Evolutionary conservation across 108 stramenopile genomes (phyloP).

Genomic region (Nitzschia sp.): DNA sequence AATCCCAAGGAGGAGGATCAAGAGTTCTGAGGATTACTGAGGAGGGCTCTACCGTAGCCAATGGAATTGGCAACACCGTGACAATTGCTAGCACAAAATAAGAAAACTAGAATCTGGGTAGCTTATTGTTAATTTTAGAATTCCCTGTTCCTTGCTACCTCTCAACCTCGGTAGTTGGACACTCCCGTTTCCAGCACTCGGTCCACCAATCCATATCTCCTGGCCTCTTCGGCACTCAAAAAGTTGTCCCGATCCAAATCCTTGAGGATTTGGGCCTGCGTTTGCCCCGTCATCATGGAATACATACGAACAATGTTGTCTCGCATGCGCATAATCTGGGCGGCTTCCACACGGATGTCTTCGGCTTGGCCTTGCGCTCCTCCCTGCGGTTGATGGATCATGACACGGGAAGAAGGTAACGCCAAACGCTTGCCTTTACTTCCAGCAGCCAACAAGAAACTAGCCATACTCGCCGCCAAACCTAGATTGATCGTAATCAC

Average conservation of each 20-base stretch:
- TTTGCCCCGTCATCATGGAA: conserved; percentile 96
- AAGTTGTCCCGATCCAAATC: conserved; percentile 98
- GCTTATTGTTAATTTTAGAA: too few species aligned
- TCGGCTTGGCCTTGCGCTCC: conserved; percentile 98
- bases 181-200: conserved; percentile 71
- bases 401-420: conserved; percentile 92
- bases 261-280: conserved; percentile 81
- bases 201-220: conserved; percentile 94
- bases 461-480: conserved; percentile 95
- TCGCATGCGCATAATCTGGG: conserved; percentile 96
- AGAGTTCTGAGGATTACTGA: too few species aligned
- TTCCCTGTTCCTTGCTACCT: too few species aligned
- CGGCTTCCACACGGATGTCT: conserved; percentile 97
- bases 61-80: too few species aligned
- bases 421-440: conserved; percentile 91
- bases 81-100: too few species aligned
- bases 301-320: conserved; percentile 98
- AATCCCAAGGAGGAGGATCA: too few species aligned
- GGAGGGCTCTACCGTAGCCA: too few species aligned
- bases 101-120: too few species aligned
- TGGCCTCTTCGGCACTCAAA: conserved; percentile 93
- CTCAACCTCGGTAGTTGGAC: too few species aligned
- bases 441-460: conserved; percentile 95
- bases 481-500: conserved; percentile 98
- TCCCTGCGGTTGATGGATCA: conserved; percentile 99